Evolutionary conservation across 305 asterid genomes (phyloP), one percentile per base, ranked within the genome.

Genomic region (Rubia tinctorum): DNA sequence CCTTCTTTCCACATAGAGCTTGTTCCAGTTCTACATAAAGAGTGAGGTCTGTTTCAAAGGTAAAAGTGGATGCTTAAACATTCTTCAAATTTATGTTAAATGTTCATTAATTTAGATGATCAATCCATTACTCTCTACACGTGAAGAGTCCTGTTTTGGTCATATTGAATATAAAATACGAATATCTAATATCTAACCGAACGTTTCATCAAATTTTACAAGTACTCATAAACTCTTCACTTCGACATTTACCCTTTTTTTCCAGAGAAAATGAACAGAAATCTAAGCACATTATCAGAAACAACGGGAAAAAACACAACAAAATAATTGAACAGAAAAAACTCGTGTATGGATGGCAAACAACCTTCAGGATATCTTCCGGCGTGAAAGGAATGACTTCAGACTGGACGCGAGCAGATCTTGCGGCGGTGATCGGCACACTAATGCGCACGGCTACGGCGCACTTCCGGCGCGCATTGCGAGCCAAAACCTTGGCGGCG

Each of bases 311-410:
- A 37, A 15, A 13, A 12, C 15, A 62, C 6, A 37, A 10, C 15
- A 1, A 49, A 1, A 73, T 3, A 64, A 20, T 30, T 1, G 10
- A 22, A 34, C 14, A 18, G 30, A 1, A 14, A 14, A 7, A 1
- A 5, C 5, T 8, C 45, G 56, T 11, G 7, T 8, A 11, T 13
- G 22, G 42, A 23, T 34, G 11, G 47, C 20, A 4, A 4, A 44
- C 37, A 49, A 89, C 97, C 93, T 89, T 81, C 0, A 85, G 80
- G 5, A 75, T n/a, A 71, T 91, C 91, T 71, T 85, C 93, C 25
- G 90, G 90, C 58, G 92, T 71, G 44, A 89, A 79, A 7, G 97
- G 92, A 63, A 86, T 34, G 67, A 85, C 84, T 25, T 82, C 80
- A 12, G 86, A 44, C 68, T 85, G 84, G 34, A 30, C 34, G 66